phyloP scores from a whole-genome alignment of 495 filamentous ascomycete genomes.

The Aspergillus hancockii region DNA sequence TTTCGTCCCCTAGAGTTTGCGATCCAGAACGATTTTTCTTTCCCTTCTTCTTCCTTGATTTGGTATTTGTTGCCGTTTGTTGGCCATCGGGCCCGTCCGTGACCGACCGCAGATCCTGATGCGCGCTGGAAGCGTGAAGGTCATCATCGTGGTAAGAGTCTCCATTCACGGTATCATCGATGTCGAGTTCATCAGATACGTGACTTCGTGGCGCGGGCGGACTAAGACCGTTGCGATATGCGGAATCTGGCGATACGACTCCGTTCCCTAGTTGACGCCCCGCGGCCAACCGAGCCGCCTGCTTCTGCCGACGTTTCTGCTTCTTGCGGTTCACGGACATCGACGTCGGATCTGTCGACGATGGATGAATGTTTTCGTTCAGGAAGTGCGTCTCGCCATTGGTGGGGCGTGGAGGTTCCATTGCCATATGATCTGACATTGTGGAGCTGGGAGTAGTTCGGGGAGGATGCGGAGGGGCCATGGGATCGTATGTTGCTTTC shows the following conservation, averaged over 20 bases:
- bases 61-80: slow-evolving; percentile 21
- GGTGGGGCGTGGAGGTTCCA: slow-evolving; percentile 36
- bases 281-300: slow-evolving; percentile 70
- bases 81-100: slow-evolving; percentile 22
- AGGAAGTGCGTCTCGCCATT: slow-evolving; percentile 35
- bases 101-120: slow-evolving; percentile 12
- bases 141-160: slow-evolving; percentile 23
- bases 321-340: slow-evolving; percentile 83
- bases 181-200: slow-evolving; percentile 33
- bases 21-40: slow-evolving; percentile 41
- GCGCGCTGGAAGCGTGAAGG: slow-evolving; percentile 11
- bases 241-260: slow-evolving; percentile 24
- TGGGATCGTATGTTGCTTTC: slow-evolving; percentile 6
- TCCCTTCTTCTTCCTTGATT: slow-evolving; percentile 52
- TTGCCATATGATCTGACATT: slow-evolving; percentile 36
- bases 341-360: slow-evolving; percentile 31
- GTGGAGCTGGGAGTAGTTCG: slow-evolving; percentile 25
- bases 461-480: slow-evolving; percentile 29
- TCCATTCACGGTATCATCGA: slow-evolving; percentile 24
- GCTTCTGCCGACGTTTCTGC: slow-evolving; percentile 79
- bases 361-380: slow-evolving; percentile 29
- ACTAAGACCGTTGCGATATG: slow-evolving; percentile 22
- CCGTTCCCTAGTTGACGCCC: slow-evolving; percentile 39
- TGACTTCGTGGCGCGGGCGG: slow-evolving; percentile 23
- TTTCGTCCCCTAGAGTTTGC: slow-evolving; percentile 38